phyloP scores from a whole-genome alignment of 176 grass and related monocot species.

The Typha latifolia region DNA sequence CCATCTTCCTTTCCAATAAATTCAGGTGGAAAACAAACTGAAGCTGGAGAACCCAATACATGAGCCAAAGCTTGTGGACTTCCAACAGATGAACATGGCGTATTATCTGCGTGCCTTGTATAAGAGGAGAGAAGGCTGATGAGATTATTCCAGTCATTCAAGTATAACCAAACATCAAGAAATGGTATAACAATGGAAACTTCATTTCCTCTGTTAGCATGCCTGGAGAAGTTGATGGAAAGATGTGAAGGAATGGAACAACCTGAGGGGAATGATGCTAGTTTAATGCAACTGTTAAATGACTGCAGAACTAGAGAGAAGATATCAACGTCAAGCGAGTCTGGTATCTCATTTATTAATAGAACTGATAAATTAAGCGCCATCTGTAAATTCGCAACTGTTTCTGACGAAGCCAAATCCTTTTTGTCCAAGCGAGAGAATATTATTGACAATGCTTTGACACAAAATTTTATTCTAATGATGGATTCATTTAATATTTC shows the following conservation, averaged over 20 bases:
- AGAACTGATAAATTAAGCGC: slow-evolving; percentile 59
- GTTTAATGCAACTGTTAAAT: slow-evolving; percentile 17
- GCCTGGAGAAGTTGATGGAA: slow-evolving; percentile 43
- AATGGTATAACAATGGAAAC: slow-evolving; percentile 40
- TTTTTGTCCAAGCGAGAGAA: slow-evolving; percentile 47
- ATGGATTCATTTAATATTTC: slow-evolving; percentile 27
- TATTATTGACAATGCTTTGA: slow-evolving; percentile 43
- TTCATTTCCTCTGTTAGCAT: slow-evolving; percentile 34
- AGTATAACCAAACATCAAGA: slow-evolving; percentile 81
- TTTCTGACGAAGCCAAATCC: slow-evolving; percentile 27
- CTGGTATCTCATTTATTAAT: slow-evolving; percentile 42
- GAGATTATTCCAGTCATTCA: slow-evolving; percentile 58
- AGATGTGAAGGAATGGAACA: slow-evolving; percentile 36
- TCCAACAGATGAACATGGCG: slow-evolving; percentile 7
- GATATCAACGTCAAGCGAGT: slow-evolving; percentile 41
- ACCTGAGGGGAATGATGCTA: slow-evolving; percentile 52
- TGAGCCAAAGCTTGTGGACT: slow-evolving; percentile 20
- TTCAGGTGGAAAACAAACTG: slow-evolving; percentile 41
- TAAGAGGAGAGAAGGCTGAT: slow-evolving; percentile 55
- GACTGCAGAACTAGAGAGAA: slow-evolving; percentile 45
- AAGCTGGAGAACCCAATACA: slow-evolving; percentile 17
- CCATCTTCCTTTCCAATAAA: slow-evolving; percentile 23
- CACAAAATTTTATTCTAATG: slow-evolving; percentile 48
- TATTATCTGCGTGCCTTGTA: slow-evolving; percentile 24
- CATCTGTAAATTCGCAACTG: slow-evolving; percentile 50